These are phyloP conservation scores for Theobroma grandiflorum DNA, from an alignment of 441 rosid genomes.

Conservation along the genomic window DNA sequence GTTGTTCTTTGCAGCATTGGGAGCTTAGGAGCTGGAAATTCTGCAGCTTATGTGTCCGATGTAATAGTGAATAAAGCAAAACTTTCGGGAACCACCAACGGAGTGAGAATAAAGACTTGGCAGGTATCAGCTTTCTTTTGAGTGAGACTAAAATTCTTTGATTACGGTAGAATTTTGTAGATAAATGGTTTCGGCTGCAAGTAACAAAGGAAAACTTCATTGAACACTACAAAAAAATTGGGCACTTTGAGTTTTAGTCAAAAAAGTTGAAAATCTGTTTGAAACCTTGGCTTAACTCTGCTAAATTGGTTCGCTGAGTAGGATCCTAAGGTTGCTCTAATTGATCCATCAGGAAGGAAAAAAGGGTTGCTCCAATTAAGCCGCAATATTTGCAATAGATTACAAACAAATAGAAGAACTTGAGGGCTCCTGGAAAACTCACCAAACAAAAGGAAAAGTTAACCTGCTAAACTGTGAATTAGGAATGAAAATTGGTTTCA, in stretches of 20 bases:
- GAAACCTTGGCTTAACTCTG: not conserved
- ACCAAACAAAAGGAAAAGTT: not conserved
- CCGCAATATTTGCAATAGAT: constrained; percentile 8
- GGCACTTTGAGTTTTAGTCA: not conserved
- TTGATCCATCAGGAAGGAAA: not conserved
- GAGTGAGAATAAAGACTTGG: constrained; percentile 97
- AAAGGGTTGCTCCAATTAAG: not conserved
- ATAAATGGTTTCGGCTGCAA: not conserved
- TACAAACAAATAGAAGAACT: not conserved
- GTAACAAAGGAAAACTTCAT: not conserved
- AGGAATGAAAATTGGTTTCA: not conserved
- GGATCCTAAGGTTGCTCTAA: not conserved
- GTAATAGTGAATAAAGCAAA: constrained; percentile 73
- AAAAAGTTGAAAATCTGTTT: not conserved
- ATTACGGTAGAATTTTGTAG: not conserved
- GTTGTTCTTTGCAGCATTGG: constrained; percentile 65
- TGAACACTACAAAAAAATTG: not conserved
- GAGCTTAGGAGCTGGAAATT: constrained; percentile 76
- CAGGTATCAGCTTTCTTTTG: constrained; percentile 59
- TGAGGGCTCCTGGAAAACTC: not conserved
- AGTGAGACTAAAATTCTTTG: not conserved
- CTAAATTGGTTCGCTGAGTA: not conserved
- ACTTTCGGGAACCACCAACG: constrained; percentile 82
- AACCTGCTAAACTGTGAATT: not conserved
- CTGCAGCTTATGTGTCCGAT: constrained; percentile 80